Percentiles rank a stretch among this genome's conserved stretches.
Conservation (phyloP, 2,329 filamentous ascomycete genomes). For the Nothopassalora personata region DNA sequence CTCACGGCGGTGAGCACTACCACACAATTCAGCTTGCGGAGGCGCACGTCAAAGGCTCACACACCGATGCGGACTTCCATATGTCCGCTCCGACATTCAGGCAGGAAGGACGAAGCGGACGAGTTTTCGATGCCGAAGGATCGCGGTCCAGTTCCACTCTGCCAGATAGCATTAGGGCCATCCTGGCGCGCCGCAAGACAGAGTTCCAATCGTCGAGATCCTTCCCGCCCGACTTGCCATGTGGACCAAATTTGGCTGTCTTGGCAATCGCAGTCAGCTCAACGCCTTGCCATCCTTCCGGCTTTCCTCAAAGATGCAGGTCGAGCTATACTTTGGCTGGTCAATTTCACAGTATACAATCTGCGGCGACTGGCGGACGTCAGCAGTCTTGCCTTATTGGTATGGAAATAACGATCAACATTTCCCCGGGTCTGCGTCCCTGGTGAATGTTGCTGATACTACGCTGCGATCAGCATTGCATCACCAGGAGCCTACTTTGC, state of each 20-base stretch:
- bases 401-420: neutral
- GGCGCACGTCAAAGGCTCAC: neutral
- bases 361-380: neutral
- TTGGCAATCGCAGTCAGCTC: constrained; percentile 1
- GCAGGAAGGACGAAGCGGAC: neutral
- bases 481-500: neutral
- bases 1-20: constrained; percentile 2
- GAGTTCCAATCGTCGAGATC: neutral
- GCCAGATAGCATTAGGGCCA: neutral
- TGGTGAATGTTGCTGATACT: neutral
- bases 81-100: neutral
- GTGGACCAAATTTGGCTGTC: neutral
- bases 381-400: neutral
- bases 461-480: neutral
- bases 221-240: neutral
- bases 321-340: neutral
- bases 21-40: neutral
- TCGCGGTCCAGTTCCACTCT: neutral
- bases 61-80: neutral
- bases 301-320: neutral
- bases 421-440: neutral
- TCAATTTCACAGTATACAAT: neutral
- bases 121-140: neutral
- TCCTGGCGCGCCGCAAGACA: neutral
- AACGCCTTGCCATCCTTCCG: constrained; percentile 4